Percentiles rank a stretch among this genome's conserved stretches.
Conservation (phyloP, 2,329 filamentous ascomycete species). For the Colletotrichum sojae region DNA sequence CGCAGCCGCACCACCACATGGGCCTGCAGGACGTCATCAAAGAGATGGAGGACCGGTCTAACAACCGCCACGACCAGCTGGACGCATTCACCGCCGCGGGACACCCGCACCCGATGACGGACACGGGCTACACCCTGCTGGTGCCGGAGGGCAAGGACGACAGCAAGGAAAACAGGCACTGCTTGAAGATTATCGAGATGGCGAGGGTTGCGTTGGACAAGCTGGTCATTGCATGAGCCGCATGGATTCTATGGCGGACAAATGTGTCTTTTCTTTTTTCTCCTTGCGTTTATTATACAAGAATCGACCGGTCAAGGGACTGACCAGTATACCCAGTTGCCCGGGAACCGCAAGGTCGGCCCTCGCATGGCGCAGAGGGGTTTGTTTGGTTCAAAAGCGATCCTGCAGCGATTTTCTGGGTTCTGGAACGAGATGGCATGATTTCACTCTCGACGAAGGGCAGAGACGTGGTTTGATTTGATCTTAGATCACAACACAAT, state of each 20-base stretch:
- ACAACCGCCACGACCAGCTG: conserved; percentile 62
- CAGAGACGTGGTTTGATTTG: no score
- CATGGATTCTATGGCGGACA: not conserved
- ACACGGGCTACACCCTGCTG: conserved; percentile 44
- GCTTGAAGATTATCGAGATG: conserved; percentile 66
- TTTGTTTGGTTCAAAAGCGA: conserved; percentile 3
- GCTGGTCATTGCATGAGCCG: conserved; percentile 65
- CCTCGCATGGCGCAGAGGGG: conserved; percentile 6
- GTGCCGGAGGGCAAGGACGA: conserved; percentile 54
- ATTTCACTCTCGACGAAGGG: no score
- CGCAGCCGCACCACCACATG: conserved; percentile 49
- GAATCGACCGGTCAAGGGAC: not conserved
- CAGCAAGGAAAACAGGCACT: conserved; percentile 55
- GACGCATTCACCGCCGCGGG: conserved; percentile 62
- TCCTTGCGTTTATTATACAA: not conserved
- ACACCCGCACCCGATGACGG: conserved; percentile 47
- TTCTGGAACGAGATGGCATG: no score
- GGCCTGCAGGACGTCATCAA: conserved; percentile 69
- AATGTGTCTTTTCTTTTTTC: not conserved
- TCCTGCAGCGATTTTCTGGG: not conserved
- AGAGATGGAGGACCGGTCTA: conserved; percentile 66
- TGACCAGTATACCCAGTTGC: not conserved
- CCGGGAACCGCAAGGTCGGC: not conserved
- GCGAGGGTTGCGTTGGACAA: conserved; percentile 68
- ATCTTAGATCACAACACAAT: no score